Conservation (phyloP, 768 basidiomycete genomes). For the Tylopilus sp. region DNA sequence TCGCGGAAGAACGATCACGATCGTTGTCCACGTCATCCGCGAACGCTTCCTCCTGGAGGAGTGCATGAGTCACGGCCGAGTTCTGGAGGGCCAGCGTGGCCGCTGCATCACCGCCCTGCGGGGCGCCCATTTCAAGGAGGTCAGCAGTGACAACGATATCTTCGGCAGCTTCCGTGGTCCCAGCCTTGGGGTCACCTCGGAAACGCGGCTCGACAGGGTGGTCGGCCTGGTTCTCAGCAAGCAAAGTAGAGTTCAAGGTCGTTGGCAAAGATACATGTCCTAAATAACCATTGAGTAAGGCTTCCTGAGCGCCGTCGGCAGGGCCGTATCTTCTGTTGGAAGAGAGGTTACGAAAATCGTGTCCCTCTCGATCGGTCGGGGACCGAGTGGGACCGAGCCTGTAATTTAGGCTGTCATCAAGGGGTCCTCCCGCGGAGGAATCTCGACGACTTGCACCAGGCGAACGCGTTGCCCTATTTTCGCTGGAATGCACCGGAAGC, state of each 20-base stretch:
- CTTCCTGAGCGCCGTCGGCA: not conserved
- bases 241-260: not conserved
- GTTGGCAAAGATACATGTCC: not conserved
- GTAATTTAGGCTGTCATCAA: not conserved
- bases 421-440: constrained; percentile 4
- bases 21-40: constrained; percentile 10
- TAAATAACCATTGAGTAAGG: not conserved
- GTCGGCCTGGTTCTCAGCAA: not conserved
- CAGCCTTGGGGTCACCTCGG: constrained; percentile 7
- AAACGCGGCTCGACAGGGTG: not conserved
- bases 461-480: not conserved
- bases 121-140: not conserved
- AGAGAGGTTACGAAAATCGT: not conserved
- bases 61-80: not conserved
- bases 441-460: not conserved
- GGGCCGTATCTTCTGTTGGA: not conserved
- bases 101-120: constrained; percentile 1
- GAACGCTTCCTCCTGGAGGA: too few relatives aligned
- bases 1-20: constrained; percentile 15
- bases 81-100: not conserved
- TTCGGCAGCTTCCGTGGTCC: not conserved
- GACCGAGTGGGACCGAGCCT: constrained; percentile 3
- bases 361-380: constrained; percentile 4
- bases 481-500: constrained; percentile 14
- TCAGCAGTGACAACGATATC: not conserved